phyloP scores from a whole-genome alignment of 139 green algal genomes.

The Coccomyxa sp. region DNA sequence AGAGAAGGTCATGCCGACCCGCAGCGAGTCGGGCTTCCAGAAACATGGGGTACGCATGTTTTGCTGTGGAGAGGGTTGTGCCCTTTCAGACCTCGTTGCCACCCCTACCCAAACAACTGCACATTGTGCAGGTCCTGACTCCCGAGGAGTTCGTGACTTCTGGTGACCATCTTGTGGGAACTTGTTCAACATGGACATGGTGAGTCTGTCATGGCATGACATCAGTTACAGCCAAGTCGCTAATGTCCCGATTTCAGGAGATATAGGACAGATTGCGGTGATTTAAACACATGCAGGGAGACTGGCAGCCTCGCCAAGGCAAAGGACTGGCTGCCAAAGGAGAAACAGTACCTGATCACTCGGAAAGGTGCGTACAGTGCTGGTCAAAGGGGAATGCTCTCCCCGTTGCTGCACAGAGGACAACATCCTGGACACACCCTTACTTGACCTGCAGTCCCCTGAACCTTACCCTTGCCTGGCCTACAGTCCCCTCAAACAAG shows the following conservation, averaged over 20 bases:
- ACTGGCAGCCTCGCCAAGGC: slow-evolving; percentile 61
- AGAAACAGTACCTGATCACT: slow-evolving; percentile 89
- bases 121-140: slow-evolving; percentile 67
- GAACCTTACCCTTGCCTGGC: neutral
- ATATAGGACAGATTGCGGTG: neutral
- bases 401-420: neutral
- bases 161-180: slow-evolving; percentile 78
- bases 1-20: slow-evolving; percentile 32
- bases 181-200: slow-evolving; percentile 85
- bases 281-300: slow-evolving; percentile 48
- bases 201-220: slow-evolving; percentile 18
- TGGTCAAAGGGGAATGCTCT: too few species aligned
- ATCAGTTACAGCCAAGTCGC: neutral
- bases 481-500: slow-evolving; percentile 75
- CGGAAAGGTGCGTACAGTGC: slow-evolving; percentile 56
- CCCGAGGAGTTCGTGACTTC: slow-evolving; percentile 80
- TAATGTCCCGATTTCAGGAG: neutral
- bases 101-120: neutral
- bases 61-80: neutral
- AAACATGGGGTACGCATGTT: slow-evolving; percentile 41
- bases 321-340: slow-evolving; percentile 55
- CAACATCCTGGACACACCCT: neutral
- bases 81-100: neutral
- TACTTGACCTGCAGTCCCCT: neutral
- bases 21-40: slow-evolving; percentile 33